Conservation (phyloP, 106 monocot genomes). For the Chionographis japonica region DNA sequence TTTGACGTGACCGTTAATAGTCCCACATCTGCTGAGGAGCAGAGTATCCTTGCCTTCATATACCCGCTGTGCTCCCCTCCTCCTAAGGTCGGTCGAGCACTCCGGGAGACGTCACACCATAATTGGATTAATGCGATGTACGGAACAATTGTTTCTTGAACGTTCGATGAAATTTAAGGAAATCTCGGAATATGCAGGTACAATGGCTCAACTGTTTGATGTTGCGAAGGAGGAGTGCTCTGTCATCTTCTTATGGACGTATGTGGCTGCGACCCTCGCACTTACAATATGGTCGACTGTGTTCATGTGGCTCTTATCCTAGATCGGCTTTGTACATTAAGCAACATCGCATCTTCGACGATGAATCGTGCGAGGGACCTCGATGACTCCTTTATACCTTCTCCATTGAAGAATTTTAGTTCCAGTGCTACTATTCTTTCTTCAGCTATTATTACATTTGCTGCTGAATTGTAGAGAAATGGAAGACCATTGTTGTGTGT, state of each 20-base stretch:
- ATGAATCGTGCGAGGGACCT: too few relatives aligned
- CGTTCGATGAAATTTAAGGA: neutral
- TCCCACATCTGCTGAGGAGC: too few relatives aligned
- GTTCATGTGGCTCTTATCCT: conserved; percentile 47
- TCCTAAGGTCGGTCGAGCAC: too few relatives aligned
- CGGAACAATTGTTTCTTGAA: neutral
- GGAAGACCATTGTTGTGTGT: too few relatives aligned
- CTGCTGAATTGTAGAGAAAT: too few relatives aligned
- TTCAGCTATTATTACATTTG: too few relatives aligned
- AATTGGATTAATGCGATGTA: neutral
- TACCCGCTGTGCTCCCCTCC: too few relatives aligned
- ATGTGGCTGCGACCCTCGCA: conserved; percentile 38
- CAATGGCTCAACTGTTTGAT: conserved; percentile 55
- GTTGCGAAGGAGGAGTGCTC: conserved; percentile 62
- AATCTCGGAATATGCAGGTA: conserved; percentile 24
- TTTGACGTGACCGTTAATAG: neutral
- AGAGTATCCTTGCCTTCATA: too few relatives aligned
- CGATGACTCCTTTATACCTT: too few relatives aligned
- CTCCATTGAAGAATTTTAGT: too few relatives aligned
- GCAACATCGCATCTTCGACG: too few relatives aligned
- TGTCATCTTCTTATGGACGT: conserved; percentile 57
- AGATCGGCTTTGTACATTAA: neutral
- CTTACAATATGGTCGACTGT: conserved; percentile 61
- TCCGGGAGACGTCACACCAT: neutral
- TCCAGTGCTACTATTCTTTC: too few relatives aligned